phyloP scores from a whole-genome alignment of 2,329 filamentous ascomycete genomes.

The Colletotrichum sp. region DNA sequence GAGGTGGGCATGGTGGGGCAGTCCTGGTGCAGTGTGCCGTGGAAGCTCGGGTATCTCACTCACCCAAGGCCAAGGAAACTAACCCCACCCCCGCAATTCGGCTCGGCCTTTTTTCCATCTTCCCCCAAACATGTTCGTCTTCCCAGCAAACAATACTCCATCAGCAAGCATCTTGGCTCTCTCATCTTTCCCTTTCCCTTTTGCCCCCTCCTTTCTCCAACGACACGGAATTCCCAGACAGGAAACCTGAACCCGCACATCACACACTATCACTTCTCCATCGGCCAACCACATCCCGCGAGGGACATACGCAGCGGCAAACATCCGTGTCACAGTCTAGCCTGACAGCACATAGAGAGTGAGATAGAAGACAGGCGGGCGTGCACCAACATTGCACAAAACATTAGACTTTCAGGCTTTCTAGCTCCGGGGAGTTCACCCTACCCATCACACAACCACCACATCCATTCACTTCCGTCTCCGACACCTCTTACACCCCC shows the following conservation, averaged over 20 bases:
- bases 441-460: background rate
- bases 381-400: background rate
- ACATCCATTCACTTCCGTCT: background rate
- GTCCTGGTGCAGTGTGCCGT: background rate
- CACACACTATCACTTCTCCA: background rate
- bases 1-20: background rate
- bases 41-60: background rate
- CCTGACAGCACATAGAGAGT: background rate
- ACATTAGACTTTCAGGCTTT: background rate
- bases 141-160: background rate
- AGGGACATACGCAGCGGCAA: background rate
- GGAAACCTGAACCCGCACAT: background rate
- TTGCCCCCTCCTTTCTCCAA: background rate
- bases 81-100: slow-evolving; percentile 19
- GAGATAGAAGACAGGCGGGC: background rate
- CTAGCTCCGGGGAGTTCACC: background rate
- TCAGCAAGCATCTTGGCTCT: background rate
- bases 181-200: background rate
- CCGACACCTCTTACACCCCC: background rate
- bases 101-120: slow-evolving; percentile 7
- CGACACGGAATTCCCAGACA: background rate
- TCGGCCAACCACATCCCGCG: background rate
- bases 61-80: background rate
- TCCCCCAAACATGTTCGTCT: background rate
- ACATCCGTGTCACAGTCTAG: background rate